Base-by-base conservation (phyloP, 139 green algal species). In the Nannochloris sp. region DNA sequence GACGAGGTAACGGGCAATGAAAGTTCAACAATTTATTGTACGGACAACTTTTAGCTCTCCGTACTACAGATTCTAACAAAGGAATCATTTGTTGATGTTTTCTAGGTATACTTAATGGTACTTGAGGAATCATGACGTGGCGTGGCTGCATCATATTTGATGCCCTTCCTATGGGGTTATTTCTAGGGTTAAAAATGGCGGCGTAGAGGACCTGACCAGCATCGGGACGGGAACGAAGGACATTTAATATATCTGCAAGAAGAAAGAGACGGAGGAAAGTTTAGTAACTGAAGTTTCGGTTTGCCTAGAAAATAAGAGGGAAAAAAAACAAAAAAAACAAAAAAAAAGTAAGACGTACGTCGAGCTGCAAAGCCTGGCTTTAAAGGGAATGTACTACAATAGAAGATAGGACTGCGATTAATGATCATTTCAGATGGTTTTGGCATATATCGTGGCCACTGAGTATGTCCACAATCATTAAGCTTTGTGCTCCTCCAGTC, bases 1-100 rank as follows among this genome's bases (percentile, higher is more conserved):
- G 58, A 1, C 48, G 38, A 51, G 83, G 87, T 60, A 95, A 68
- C 2, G 88, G 88, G 75, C 87, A 95, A 66, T 93, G 83, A 19
- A 74, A 47, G 15, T 83, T 57, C 1, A 95, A 78, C 42, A 95
- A 68, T 4, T 78, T 19, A 0, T 32, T 65, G 60, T 77, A 90
- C 0, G 78, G 82, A 46, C 83, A 91, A 24, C 56, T 78, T 34
- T 33, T 9, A 0, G 66, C 72, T 6, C 82, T 59, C 6, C 32
- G 74, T 86, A 80, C 60, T 9, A 77, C n/a, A 8, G 48, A 35
- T 15, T 27, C 12, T 27, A 77, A 61, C 30, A 64, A 53, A 9
- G 60, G 35, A 25, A 75, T 36, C 23, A 79, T 51, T 32, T 67
- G 67, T n/a, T 38, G 48, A n/a, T 60, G 66, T 6, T 23, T 39